phyloP scores from a whole-genome alignment of 768 basidiomycete species.

The Amanita inopinata region DNA sequence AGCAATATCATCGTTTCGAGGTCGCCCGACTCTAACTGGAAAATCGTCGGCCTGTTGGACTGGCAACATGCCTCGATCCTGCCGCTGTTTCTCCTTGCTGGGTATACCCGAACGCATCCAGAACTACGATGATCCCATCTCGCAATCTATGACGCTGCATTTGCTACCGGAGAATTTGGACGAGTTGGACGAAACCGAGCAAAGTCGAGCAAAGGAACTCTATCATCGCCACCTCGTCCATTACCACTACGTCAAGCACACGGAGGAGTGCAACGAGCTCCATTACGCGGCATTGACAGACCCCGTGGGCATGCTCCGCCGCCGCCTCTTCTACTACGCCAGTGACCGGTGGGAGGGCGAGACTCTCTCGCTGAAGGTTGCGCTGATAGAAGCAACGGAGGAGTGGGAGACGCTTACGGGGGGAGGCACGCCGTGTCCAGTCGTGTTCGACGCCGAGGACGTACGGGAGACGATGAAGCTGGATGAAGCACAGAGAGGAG shows the following conservation, averaged over 20 bases:
- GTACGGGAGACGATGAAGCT: conserved; percentile 30
- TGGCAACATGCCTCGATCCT: conserved; percentile 50
- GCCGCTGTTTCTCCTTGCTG: conserved; percentile 38
- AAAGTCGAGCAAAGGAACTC: conserved; percentile 21
- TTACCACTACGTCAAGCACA: conserved; percentile 37
- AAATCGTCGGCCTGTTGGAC: conserved; percentile 38
- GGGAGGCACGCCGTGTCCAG: conserved; percentile 30
- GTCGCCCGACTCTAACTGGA: conserved; percentile 31
- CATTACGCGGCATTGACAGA: conserved; percentile 32
- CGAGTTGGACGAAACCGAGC: conserved; percentile 30
- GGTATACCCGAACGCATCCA: conserved; percentile 33
- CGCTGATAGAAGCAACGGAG: conserved; percentile 34
- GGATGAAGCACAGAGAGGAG: conserved; percentile 19
- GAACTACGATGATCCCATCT: conserved; percentile 36
- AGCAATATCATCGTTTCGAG: conserved; percentile 39
- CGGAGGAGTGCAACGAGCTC: conserved; percentile 32
- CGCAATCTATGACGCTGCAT: conserved; percentile 27
- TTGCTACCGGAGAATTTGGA: conserved; percentile 33
- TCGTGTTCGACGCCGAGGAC: conserved; percentile 37
- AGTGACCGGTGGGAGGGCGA: conserved; percentile 43
- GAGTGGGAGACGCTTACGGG: conserved; percentile 32
- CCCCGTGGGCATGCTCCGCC: conserved; percentile 23
- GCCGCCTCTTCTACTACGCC: conserved; percentile 35
- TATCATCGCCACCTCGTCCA: conserved; percentile 39
- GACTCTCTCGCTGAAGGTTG: conserved; percentile 33